These are phyloP conservation scores for Vitis labrusca DNA, from an alignment of 164 flowering plant species.

Conservation along the genomic window DNA sequence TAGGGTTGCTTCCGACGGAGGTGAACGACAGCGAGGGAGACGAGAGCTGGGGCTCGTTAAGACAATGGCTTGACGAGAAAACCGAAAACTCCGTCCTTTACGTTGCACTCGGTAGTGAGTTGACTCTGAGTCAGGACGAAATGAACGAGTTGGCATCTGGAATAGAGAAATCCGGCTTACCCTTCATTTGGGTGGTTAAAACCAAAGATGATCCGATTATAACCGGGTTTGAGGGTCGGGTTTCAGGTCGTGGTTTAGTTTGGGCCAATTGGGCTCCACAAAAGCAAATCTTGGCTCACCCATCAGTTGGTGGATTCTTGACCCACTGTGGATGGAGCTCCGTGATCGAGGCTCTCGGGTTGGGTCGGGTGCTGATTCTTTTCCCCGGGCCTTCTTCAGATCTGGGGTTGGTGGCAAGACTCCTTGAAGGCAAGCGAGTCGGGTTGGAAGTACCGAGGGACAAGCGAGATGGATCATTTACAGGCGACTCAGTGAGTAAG, in stretches of 20 bases:
- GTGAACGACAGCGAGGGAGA: constrained; percentile 6
- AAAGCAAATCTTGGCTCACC: constrained; percentile 45
- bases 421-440: no score
- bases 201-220: neutral
- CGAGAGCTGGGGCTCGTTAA: constrained; percentile 27
- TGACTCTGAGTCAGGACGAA: constrained; percentile 27
- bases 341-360: constrained; percentile 36
- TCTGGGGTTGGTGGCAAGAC: no score
- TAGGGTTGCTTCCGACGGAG: constrained; percentile 51
- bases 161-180: constrained; percentile 43
- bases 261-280: constrained; percentile 59
- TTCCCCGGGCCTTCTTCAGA: constrained; percentile 17
- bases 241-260: constrained; percentile 35
- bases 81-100: constrained; percentile 36
- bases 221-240: constrained; percentile 31
- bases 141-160: constrained; percentile 48
- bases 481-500: constrained; percentile 2
- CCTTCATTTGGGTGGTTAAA: constrained; percentile 55
- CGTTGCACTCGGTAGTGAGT: constrained; percentile 59
- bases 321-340: constrained; percentile 73
- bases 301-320: constrained; percentile 50
- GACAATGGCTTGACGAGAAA: constrained; percentile 40
- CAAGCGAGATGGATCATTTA: constrained; percentile 4
- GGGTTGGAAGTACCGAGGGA: neutral
- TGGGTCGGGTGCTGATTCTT: constrained; percentile 38